Percentiles rank a stretch among this genome's conserved stretches.
phyloP scores from a whole-genome alignment of 1,139 yeast species.

The Scheffersomyces insectosa region DNA sequence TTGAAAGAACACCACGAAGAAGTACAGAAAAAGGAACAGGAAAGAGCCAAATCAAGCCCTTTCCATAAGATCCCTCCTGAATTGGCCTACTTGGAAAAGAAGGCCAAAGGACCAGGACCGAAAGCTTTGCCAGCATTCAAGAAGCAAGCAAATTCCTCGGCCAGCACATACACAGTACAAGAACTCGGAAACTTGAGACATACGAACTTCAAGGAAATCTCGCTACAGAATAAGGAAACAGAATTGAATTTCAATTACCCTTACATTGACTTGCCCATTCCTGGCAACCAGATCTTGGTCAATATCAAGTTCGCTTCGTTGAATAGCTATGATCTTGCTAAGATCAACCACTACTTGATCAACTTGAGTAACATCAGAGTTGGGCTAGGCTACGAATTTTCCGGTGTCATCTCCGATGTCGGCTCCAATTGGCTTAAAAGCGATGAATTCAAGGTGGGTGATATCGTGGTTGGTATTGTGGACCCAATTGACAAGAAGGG shows the following conservation, averaged over 20 bases:
- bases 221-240: constrained; percentile 43
- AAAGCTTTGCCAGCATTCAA: constrained; percentile 6
- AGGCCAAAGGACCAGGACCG: constrained; percentile 25
- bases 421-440: constrained; percentile 27
- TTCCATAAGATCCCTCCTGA: constrained; percentile 49
- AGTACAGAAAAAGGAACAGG: constrained; percentile 26
- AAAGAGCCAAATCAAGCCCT: constrained; percentile 28
- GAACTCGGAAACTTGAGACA: constrained; percentile 32
- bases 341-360: constrained; percentile 36
- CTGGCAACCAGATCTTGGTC: constrained; percentile 33
- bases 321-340: constrained; percentile 40
- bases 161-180: constrained; percentile 2
- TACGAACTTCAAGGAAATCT: constrained; percentile 41
- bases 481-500: constrained; percentile 39
- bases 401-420: constrained; percentile 35
- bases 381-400: constrained; percentile 46
- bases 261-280: constrained; percentile 36
- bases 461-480: constrained; percentile 38
- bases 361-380: constrained; percentile 40
- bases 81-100: constrained; percentile 37
- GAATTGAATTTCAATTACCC: constrained; percentile 47
- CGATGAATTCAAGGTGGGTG: constrained; percentile 30
- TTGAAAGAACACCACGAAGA: constrained; percentile 35
- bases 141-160: constrained; percentile 3
- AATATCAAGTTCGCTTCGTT: constrained; percentile 40